Conservation (phyloP, 2,329 filamentous ascomycete genomes). For the Salinomyces thailandicus region DNA sequence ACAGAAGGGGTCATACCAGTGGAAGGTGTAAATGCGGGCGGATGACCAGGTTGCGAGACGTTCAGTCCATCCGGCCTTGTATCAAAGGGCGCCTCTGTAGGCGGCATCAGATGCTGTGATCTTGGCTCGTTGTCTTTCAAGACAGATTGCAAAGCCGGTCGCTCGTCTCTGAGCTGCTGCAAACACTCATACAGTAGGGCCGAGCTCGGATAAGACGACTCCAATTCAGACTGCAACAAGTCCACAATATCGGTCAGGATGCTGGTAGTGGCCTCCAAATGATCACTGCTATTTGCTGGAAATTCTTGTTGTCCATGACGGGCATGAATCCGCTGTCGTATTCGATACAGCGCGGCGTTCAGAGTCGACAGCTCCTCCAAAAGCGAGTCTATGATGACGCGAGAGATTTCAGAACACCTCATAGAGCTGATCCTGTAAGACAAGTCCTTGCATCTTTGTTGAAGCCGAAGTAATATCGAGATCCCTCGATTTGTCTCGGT, state of each 20-base stretch:
- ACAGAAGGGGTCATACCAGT: conserved; percentile 16
- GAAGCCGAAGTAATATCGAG: not conserved
- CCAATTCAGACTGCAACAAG: not conserved
- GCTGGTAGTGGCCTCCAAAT: conserved; percentile 8
- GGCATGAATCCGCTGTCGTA: conserved; percentile 10
- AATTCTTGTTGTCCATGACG: conserved; percentile 14
- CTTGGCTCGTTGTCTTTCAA: no score
- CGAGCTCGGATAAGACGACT: not conserved
- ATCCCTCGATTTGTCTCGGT: no score
- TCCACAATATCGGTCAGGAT: conserved; percentile 5
- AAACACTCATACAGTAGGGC: conserved; percentile 5
- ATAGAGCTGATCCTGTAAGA: not conserved
- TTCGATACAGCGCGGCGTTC: no score
- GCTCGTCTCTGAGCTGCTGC: conserved; percentile 14
- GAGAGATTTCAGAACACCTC: not conserved
- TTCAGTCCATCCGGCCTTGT: no score
- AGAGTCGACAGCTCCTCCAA: conserved; percentile 13
- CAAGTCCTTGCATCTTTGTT: not conserved
- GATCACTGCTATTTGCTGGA: not conserved
- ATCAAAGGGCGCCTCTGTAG: not conserved
- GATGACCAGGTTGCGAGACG: not conserved
- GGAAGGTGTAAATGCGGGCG: conserved; percentile 3
- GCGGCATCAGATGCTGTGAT: not conserved
- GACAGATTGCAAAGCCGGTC: conserved; percentile 6
- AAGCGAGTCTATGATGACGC: conserved; percentile 4